Evolutionary conservation across 306 rosid species (phyloP).

Genomic region (Lotus japonicus): DNA sequence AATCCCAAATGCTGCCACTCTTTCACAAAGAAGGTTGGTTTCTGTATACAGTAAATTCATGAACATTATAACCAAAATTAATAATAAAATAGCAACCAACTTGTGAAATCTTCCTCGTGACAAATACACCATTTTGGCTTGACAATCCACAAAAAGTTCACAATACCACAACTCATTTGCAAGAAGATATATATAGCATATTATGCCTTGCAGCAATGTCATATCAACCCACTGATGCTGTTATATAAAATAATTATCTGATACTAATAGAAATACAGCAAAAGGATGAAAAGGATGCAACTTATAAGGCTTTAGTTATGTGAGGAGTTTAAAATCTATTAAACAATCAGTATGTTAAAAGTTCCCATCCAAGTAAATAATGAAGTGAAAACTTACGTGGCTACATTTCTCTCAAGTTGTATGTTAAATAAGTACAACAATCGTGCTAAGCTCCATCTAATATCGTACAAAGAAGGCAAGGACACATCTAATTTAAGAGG

Average conservation of each 20-base stretch:
- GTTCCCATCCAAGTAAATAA: constrained; percentile 8
- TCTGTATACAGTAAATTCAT: neutral
- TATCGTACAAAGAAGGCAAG: constrained; percentile 63
- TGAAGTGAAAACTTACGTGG: constrained; percentile 69
- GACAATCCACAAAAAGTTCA: neutral
- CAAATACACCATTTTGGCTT: neutral
- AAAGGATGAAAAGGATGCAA: neutral
- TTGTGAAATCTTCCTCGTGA: neutral
- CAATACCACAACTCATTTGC: neutral
- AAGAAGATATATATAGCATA: constrained; percentile 1
- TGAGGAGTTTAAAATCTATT: neutral
- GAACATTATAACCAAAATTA: constrained; percentile 1
- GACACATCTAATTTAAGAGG: constrained; percentile 76
- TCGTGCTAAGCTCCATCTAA: constrained; percentile 72
- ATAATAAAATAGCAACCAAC: neutral
- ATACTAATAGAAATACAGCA: neutral
- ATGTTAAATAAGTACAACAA: constrained; percentile 68
- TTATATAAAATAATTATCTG: neutral
- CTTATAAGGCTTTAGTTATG: neutral
- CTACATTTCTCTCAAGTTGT: constrained; percentile 87
- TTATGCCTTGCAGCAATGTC: neutral
- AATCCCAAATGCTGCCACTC: neutral
- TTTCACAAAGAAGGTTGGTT: neutral
- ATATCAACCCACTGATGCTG: neutral
- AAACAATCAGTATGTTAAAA: neutral